Base-by-base conservation (phyloP, 805 yeast genomes). In the Torulaspora indica region DNA sequence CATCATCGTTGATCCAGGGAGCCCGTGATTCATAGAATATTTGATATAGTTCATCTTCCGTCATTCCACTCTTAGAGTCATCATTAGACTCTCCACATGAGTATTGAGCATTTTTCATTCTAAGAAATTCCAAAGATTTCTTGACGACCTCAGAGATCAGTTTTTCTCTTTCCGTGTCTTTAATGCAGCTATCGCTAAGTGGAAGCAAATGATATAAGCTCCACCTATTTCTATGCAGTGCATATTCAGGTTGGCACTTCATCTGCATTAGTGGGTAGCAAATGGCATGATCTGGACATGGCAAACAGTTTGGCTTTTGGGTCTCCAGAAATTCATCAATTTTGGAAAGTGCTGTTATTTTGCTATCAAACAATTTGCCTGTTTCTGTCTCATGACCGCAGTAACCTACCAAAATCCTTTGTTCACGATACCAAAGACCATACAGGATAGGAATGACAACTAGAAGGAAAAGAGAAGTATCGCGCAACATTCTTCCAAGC, bases 271-370 rank as follows among this genome's bases (percentile, higher is more conserved):
- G 60, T 18, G 79, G 77, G 51, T 73, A 78, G 65, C 98, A 91
- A 30, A 77, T 70, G 0, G 90, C 93, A 65, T 90, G 81, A 3
- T 72, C 75, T 1, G 98, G 97, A 60, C 98, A 91, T 20, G 76
- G 76, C 3, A 76, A 66, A 67, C 98, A 91, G 0, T 53, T 35
- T 2, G 95, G 95, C 38, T 74, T 73, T 39, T 74, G 60, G 0
- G 58, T 45, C 38, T 75, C 76, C 45, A 84, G 61, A 45, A 68
- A 64, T 0, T 63, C 54, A 32, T 83, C 85, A 8, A 73, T 13
- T 52, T 57, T 18, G 9, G 17, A 15, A 6, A 48, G 15, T 13
- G 39, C 12, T 8, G 46, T 41, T 6, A 30, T 29, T 9, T 23
- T 24, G 24, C 6, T 12, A 18, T 43, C 40, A 25, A 42, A 18